Base-by-base conservation (phyloP, 2,329 filamentous ascomycete genomes). In the Lasiodiplodia citricola region DNA sequence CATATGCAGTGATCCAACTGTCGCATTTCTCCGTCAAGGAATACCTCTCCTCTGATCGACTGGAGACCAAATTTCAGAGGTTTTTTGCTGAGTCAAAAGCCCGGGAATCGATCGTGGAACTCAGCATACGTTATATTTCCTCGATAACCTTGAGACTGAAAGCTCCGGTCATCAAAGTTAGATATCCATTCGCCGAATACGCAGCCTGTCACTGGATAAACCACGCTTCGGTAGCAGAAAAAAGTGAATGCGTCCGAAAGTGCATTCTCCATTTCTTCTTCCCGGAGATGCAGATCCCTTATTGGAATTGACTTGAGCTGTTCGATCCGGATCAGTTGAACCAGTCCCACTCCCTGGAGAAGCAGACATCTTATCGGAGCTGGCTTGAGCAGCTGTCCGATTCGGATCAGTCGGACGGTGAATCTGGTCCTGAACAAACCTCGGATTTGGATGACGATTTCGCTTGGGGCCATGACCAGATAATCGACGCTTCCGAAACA, bases 11-110 rank as follows among this genome's bases (percentile, higher is more conserved):
- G 68, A 71, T 16, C 52, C 74, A 28, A 66, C 66, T 58, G 70
- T 75, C 76, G 52, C 78, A 79, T 66, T 79, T 76, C 62, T 79
- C 77, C 23, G 77, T 79, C n/a, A 72, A 78, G 58, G 78, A 79
- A 47, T 79, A 78, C 41, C 75, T 79, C 31, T 16, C 74, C 0
- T 79, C 76, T 51, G 70, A 73, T 38, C 10, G 37, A 4, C 37
- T 38, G 37, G 37, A 38, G 11, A 8, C 10, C 37, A 38, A 8
- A 14, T 38, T 38, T 14, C 73, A 75, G 31, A 60, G 57, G 37
- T 56, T 58, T 4, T 78, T 74, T 62, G 69, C 73, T 63, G 69
- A 73, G 3, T 57, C 41, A 21, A 58, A 35, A 35, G 74, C 75
- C 37, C 72, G 78, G 31, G 62, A 57, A 10, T 55, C 64, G 7